Conservation (phyloP, 371 early-diverging fungal species). For the Mortierella sp. region DNA sequence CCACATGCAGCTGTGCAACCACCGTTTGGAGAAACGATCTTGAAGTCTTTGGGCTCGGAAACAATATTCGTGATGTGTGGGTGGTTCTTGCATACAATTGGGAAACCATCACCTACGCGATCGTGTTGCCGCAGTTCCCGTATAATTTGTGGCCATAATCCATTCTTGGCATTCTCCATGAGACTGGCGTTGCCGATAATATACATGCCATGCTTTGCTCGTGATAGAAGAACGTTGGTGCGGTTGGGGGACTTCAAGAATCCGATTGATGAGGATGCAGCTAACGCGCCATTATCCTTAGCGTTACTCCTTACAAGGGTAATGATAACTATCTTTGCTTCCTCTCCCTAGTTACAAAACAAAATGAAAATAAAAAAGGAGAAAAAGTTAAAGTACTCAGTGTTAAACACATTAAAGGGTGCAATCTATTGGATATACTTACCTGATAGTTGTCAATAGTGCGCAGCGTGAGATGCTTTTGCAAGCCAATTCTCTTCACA, state of each 20-base stretch:
- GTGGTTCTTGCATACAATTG: slow-evolving; percentile 62
- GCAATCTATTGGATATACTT: not conserved
- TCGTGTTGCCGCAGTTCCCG: slow-evolving; percentile 34
- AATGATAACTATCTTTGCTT: slow-evolving; percentile 59
- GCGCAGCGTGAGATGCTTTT: slow-evolving; percentile 39
- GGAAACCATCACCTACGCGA: slow-evolving; percentile 57
- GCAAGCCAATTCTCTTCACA: slow-evolving; percentile 18
- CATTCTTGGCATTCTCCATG: slow-evolving; percentile 37
- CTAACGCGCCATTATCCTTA: not conserved
- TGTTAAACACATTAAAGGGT: not conserved
- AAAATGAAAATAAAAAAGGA: not conserved
- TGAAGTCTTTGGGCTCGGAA: slow-evolving; percentile 26
- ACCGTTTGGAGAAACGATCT: slow-evolving; percentile 52
- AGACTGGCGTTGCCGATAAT: slow-evolving; percentile 66
- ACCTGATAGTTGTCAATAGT: slow-evolving; percentile 59
- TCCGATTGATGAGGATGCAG: slow-evolving; percentile 67
- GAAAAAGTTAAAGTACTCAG: not conserved
- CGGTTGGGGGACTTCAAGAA: slow-evolving; percentile 84
- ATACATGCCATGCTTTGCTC: slow-evolving; percentile 71
- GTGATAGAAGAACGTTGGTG: slow-evolving; percentile 83
- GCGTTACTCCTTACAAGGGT: slow-evolving; percentile 75
- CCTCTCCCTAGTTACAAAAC: slow-evolving; percentile 51
- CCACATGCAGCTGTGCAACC: slow-evolving; percentile 54
- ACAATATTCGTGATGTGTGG: slow-evolving; percentile 35
- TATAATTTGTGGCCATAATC: slow-evolving; percentile 58